phyloP scores from a whole-genome alignment of 2,329 filamentous ascomycete species.

The Onygena corvina region DNA sequence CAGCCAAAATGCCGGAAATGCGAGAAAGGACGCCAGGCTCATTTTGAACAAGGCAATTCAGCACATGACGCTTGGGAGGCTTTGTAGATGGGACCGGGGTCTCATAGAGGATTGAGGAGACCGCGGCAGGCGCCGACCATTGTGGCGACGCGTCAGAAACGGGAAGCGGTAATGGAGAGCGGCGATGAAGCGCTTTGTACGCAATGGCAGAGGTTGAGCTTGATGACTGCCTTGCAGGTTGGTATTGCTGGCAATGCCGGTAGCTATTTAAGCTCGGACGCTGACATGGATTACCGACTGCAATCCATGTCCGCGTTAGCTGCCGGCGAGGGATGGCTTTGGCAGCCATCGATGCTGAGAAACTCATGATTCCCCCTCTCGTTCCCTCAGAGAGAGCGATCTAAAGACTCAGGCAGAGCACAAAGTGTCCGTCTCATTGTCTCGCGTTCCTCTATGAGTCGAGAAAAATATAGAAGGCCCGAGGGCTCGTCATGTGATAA shows the following conservation, averaged over 20 bases:
- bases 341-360: conserved; percentile 1
- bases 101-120: conserved; percentile 98
- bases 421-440: not conserved
- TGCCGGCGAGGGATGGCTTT: not conserved
- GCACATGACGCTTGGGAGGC: conserved; percentile 84
- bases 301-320: not conserved
- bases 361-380: not conserved
- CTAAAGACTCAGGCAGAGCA: not conserved
- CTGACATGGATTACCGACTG: conserved; percentile 3
- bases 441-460: not conserved
- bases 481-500: not conserved
- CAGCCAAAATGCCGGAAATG: conserved; percentile 89
- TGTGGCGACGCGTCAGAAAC: conserved; percentile 63
- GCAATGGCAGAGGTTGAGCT: conserved; percentile 79
- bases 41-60: conserved; percentile 98
- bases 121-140: conserved; percentile 81
- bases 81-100: conserved; percentile 72
- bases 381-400: not conserved
- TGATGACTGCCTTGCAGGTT: conserved; percentile 12
- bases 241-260: conserved; percentile 4
- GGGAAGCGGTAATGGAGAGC: conserved; percentile 72
- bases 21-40: conserved; percentile 95
- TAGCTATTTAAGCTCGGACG: conserved; percentile 4
- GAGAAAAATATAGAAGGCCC: not conserved
- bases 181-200: conserved; percentile 92